These are phyloP conservation scores for Fusarium floridanum DNA, from an alignment of 2,329 filamentous ascomycete genomes.

Conservation along the genomic window DNA sequence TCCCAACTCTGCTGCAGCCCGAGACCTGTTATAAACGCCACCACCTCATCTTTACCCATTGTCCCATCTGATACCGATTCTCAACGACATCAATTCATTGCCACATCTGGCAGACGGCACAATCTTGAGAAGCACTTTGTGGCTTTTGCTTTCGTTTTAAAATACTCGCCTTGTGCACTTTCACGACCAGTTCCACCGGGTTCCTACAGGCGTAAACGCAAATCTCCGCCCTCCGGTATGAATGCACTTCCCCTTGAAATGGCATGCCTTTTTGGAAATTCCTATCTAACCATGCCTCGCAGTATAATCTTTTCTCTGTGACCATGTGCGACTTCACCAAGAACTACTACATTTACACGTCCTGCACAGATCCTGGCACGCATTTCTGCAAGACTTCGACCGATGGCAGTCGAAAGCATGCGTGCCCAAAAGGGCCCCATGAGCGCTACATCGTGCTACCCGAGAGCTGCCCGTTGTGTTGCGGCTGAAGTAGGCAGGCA, in stretches of 20 bases:
- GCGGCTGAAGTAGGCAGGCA: constrained; percentile 47
- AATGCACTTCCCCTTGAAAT: not conserved
- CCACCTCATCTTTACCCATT: constrained; percentile 17
- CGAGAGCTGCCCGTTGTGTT: constrained; percentile 67
- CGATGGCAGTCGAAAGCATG: constrained; percentile 71
- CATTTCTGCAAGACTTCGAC: constrained; percentile 79
- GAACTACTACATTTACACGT: constrained; percentile 82
- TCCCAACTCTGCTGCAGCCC: constrained; percentile 11
- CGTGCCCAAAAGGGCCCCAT: constrained; percentile 75
- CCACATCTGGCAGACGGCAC: constrained; percentile 2
- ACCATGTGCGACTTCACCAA: constrained; percentile 76
- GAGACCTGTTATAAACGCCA: constrained; percentile 23
- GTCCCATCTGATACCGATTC: constrained; percentile 8
- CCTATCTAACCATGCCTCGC: not conserved
- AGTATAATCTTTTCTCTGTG: constrained; percentile 15
- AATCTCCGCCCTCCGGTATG: constrained; percentile 8
- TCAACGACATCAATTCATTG: not conserved
- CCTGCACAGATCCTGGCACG: constrained; percentile 75
- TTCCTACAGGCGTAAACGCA: not conserved
- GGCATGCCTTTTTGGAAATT: not conserved
- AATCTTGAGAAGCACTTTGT: constrained; percentile 8
- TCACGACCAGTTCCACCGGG: not conserved
- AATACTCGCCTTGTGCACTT: not conserved
- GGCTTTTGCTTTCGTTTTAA: not conserved
- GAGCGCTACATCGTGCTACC: constrained; percentile 80